Evolutionary conservation across 2,329 filamentous ascomycete species (phyloP).

Genomic region (Colletotrichum incanum): DNA sequence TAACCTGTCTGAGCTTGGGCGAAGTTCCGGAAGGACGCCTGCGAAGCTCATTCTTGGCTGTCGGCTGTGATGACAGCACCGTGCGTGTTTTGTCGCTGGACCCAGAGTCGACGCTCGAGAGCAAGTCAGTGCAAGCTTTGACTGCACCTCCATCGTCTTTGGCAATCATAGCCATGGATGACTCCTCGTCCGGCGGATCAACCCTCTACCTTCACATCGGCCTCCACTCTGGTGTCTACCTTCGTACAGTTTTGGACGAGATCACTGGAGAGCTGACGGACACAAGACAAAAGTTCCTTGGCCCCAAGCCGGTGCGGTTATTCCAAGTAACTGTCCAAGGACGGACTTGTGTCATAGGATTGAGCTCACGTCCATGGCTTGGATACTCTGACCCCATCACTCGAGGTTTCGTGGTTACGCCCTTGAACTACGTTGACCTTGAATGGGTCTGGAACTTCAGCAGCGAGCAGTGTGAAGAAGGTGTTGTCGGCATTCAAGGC

Average conservation of each 20-base stretch:
- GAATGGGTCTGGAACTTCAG: constrained; percentile 98
- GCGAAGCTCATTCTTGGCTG: constrained; percentile 92
- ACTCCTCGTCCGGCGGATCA: constrained; percentile 89
- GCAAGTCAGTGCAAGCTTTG: constrained; percentile 93
- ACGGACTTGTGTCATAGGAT: constrained; percentile 86
- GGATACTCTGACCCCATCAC: constrained; percentile 92
- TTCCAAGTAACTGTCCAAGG: constrained; percentile 92
- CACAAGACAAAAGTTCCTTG: constrained; percentile 93
- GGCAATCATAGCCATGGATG: constrained; percentile 94
- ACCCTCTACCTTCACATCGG: constrained; percentile 97
- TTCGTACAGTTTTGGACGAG: constrained; percentile 95
- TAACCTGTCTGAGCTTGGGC: constrained; percentile 94
- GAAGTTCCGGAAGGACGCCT: constrained; percentile 92
- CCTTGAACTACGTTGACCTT: constrained; percentile 87
- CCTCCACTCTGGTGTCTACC: constrained; percentile 94
- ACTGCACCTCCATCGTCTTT: constrained; percentile 91
- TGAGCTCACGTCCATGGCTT: constrained; percentile 96
- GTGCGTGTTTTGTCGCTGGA: constrained; percentile 93
- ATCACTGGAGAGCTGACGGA: constrained; percentile 96
- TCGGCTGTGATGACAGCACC: constrained; percentile 96
- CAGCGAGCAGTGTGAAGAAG: constrained; percentile 93
- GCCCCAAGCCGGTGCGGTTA: constrained; percentile 89
- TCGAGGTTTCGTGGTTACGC: constrained; percentile 91
- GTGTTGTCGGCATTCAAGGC: constrained; percentile 93
- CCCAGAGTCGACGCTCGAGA: constrained; percentile 91